Conservation (phyloP, 108 stramenopile species). For the Schizochytrium sp. region DNA sequence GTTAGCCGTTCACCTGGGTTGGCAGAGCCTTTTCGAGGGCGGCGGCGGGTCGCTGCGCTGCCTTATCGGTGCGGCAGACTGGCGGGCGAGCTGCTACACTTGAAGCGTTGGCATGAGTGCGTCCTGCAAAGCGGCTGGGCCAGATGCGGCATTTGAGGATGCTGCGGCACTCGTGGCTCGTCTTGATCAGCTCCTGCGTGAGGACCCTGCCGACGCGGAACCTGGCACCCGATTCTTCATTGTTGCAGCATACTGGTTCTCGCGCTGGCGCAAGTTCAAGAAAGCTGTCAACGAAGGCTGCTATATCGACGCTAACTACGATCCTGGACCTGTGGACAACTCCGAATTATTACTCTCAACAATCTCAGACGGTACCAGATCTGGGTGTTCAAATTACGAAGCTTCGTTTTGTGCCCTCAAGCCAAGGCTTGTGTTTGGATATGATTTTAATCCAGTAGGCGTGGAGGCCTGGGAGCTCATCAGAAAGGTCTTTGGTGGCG, state of each 20-base stretch:
- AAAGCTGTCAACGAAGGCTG: not conserved
- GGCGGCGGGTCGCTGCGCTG: not conserved
- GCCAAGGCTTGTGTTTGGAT: not conserved
- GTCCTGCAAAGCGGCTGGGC: not conserved
- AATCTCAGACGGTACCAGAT: too few relatives aligned
- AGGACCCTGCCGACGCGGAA: not conserved
- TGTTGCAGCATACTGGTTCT: not conserved
- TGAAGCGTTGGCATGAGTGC: not conserved
- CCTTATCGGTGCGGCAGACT: not conserved
- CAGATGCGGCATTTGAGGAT: not conserved
- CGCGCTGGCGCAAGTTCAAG: conserved; percentile 12
- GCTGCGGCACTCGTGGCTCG: not conserved
- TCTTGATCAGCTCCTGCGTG: not conserved
- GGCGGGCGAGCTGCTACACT: not conserved
- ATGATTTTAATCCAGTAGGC: not conserved
- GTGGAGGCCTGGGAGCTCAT: not conserved
- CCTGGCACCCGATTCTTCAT: conserved; percentile 7
- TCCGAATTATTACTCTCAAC: not conserved
- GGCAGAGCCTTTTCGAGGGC: not conserved
- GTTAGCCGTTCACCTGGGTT: too few relatives aligned
- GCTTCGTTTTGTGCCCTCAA: not conserved
- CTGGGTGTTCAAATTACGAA: not conserved
- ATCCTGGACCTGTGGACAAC: conserved; percentile 32
- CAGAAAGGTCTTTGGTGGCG: not conserved
- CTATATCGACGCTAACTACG: not conserved